Evolutionary conservation across 2,329 filamentous ascomycete genomes (phyloP).

Genomic region (Neofusicoccum sp.): DNA sequence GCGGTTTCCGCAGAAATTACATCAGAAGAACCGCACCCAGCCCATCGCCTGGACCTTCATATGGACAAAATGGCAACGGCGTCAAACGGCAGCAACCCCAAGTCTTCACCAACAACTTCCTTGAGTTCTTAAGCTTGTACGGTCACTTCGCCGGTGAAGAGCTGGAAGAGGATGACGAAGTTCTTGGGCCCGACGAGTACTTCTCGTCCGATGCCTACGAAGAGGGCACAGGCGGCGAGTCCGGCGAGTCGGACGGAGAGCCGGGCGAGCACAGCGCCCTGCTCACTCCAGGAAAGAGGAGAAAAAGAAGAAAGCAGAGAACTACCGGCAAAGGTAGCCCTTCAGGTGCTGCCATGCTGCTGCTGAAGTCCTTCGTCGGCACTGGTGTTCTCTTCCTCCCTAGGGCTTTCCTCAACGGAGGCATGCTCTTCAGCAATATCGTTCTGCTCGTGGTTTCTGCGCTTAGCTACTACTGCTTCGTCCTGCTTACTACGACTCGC

Average conservation of each 20-base stretch:
- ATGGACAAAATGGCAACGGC: conserved; percentile 39
- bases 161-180: conserved; percentile 94
- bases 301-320: conserved; percentile 77
- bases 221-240: conserved; percentile 45
- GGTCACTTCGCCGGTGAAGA: conserved; percentile 98
- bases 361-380: conserved; percentile 97
- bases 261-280: conserved; percentile 88
- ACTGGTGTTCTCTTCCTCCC: conserved; percentile 94
- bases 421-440: conserved; percentile 94
- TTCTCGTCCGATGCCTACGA: conserved; percentile 78
- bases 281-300: conserved; percentile 67
- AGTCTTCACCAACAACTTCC: conserved; percentile 86
- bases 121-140: conserved; percentile 93
- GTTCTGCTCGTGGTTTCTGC: conserved; percentile 84
- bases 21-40: conserved; percentile 74
- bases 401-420: conserved; percentile 90
- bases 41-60: conserved; percentile 54
- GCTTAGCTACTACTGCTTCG: conserved; percentile 96
- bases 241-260: conserved; percentile 65
- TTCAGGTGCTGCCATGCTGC: conserved; percentile 76
- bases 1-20: conserved; percentile 90
- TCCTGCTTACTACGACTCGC: conserved; percentile 85
- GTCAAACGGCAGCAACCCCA: conserved; percentile 49
- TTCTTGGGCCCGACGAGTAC: conserved; percentile 83
- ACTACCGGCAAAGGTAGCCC: conserved; percentile 76